Base-by-base conservation (phyloP, 2,329 filamentous ascomycete genomes). In the Cladosporium sp. region DNA sequence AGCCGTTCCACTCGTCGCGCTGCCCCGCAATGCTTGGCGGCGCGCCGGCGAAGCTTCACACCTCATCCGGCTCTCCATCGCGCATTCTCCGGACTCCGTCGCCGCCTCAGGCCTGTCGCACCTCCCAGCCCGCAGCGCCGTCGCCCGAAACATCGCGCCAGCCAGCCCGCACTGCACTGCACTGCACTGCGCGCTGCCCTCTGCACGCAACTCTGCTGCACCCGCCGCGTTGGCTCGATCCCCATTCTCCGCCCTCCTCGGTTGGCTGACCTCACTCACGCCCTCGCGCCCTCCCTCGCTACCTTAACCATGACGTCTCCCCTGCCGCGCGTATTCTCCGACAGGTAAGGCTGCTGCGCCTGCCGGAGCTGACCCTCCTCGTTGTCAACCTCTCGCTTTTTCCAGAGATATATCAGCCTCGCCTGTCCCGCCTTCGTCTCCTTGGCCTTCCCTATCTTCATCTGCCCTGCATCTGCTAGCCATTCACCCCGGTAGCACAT, bases 321-420 rank as follows among this genome's bases (percentile, higher is more conserved):
- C 48, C 48, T 43, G 48, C 48, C 48, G 48, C 48, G 48, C 48
- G 48, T 50, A 50, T 50, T 50, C 48, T 50, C 48, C 48, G 48
- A 49, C 46, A 14, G 19, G 48, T 35, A 49, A 42, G 46, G 37
- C 46, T 49, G 46, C 28, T 46, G 28, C 16, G 11, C 7, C 11
- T 34, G 7, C 46, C 38, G 37, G 13, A 34, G 10, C 28, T 13
- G 35, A 32, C 11, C 13, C 42, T 38, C n/a, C 35, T 13, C 19
- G 22, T 22, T 42, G 48, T 50, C 48, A 50, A 43, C 48, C 48
- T 50, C 48, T 43, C 31, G 40, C 16, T 37, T 50, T 50, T 49
- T 18, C 4, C 11, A 43, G 3, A n/a, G 3, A 13, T 50, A 50
- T 50, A 50, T 38, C 41, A 50, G 40, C n/a, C 18, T 8, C n/a